Percentiles rank a stretch among this genome's conserved stretches.
Conservation (phyloP, 1,284 basidiomycete genomes). For the Ganoderma lucidum region DNA sequence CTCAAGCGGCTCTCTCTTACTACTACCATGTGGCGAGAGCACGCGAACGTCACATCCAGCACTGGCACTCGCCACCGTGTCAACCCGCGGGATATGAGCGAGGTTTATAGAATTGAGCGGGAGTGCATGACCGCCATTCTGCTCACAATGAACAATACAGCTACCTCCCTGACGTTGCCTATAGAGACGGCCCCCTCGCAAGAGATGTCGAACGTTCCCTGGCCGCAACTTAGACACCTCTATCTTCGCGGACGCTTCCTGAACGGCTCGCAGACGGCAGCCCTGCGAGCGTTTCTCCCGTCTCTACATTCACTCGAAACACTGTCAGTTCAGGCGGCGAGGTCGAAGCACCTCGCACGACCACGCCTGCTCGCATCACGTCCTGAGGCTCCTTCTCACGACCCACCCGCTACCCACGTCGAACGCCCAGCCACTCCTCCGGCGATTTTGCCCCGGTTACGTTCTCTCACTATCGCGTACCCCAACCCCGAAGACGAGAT, state of each 20-base stretch:
- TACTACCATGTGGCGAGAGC: background rate
- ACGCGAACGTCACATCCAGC: background rate
- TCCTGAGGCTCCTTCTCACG: background rate
- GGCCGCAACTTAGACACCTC: background rate
- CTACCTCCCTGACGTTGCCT: background rate
- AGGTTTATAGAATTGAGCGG: background rate
- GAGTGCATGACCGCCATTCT: background rate
- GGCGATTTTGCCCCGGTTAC: background rate
- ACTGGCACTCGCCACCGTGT: background rate
- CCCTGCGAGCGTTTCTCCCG: background rate
- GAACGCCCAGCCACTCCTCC: background rate
- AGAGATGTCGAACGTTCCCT: background rate
- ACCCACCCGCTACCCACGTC: background rate
- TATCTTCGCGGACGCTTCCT: background rate
- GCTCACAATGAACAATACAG: background rate
- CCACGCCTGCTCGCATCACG: conserved; percentile 2
- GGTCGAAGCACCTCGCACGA: background rate
- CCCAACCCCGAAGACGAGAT: background rate
- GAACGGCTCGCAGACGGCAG: background rate
- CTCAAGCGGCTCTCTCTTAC: background rate
- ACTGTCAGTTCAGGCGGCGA: background rate
- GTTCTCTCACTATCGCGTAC: background rate
- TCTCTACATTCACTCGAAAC: background rate
- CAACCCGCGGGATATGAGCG: background rate
- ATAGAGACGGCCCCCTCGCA: background rate